phyloP scores from a whole-genome alignment of 164 flowering plant genomes.

The Liriodendron chinense region DNA sequence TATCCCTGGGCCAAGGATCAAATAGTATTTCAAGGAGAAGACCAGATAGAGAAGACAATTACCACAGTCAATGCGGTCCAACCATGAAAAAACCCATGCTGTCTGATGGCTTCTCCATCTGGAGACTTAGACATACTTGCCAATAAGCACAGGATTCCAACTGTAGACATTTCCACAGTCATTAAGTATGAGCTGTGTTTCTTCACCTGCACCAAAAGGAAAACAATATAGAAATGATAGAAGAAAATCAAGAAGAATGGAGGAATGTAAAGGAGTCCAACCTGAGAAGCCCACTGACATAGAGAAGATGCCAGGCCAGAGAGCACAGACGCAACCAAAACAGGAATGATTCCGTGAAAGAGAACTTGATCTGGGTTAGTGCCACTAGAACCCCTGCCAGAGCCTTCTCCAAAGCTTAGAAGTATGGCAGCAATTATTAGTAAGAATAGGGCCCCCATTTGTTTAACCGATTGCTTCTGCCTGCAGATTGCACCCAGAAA shows the following conservation, averaged over 20 bases:
- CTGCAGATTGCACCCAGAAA: slow-evolving; percentile 30
- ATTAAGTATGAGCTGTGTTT: slow-evolving; percentile 89
- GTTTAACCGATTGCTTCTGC: slow-evolving; percentile 86
- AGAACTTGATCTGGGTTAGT: slow-evolving; percentile 55
- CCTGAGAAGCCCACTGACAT: slow-evolving; percentile 99
- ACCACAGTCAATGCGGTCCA: slow-evolving; percentile 93
- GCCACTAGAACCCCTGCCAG: slow-evolving; percentile 60
- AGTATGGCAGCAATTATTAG: slow-evolving; percentile 89
- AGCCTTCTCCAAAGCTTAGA: slow-evolving; percentile 93
- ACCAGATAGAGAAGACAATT: slow-evolving; percentile 17
- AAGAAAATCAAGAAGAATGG: not conserved
- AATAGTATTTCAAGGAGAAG: not conserved
- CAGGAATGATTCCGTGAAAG: slow-evolving; percentile 87
- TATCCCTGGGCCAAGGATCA: not conserved
- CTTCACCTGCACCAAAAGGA: slow-evolving; percentile 61
- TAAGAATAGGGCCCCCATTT: slow-evolving; percentile 85
- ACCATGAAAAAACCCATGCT: slow-evolving; percentile 83
- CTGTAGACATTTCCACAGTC: slow-evolving; percentile 96
- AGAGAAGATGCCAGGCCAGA: slow-evolving; percentile 95
- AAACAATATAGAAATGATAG: not conserved
- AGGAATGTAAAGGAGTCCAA: slow-evolving; percentile 17
- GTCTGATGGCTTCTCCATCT: slow-evolving; percentile 84
- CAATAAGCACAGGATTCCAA: slow-evolving; percentile 88
- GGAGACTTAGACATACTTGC: slow-evolving; percentile 83
- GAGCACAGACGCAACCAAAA: slow-evolving; percentile 94